Conservation (phyloP, 164 flowering plant species). For the Magnolia kwangsiensis region DNA sequence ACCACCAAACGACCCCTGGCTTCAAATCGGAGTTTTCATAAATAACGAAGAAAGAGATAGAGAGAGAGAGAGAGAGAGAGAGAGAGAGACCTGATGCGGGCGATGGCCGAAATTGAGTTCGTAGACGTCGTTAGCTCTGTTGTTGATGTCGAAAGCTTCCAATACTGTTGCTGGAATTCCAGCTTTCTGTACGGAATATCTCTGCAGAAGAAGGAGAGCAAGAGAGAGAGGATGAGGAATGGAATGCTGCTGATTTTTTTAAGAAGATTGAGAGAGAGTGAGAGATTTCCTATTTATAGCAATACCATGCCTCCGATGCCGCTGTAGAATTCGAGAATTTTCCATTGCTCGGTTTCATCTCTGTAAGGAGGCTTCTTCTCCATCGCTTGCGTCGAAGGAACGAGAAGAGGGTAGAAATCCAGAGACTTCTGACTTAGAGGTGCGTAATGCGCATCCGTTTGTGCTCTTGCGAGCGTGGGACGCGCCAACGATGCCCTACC, state of each 20-base stretch:
- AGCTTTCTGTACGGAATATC: conserved; percentile 63
- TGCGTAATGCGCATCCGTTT: too few species aligned
- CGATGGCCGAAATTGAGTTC: conserved; percentile 79
- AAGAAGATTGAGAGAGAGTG: neutral
- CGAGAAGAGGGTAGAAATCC: too few species aligned
- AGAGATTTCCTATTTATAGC: neutral
- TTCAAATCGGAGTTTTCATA: too few species aligned
- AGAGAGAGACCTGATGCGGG: conserved; percentile 58
- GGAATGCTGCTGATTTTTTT: neutral
- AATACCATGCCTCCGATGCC: conserved; percentile 94
- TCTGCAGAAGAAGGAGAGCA: conserved; percentile 28
- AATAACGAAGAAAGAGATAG: too few species aligned
- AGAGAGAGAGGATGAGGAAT: too few species aligned
- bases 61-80: neutral
- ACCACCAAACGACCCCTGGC: too few species aligned
- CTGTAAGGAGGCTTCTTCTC: conserved; percentile 18
- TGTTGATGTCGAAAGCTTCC: conserved; percentile 88
- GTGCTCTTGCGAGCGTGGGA: too few species aligned
- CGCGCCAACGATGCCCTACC: too few species aligned
- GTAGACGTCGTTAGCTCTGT: conserved; percentile 82
- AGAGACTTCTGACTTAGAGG: too few species aligned
- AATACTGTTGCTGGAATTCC: conserved; percentile 59
- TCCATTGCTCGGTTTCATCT: conserved; percentile 34
- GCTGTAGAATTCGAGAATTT: conserved; percentile 89
- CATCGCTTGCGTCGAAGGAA: neutral